Evolutionary conservation across 2,329 filamentous ascomycete species (phyloP).

Genomic region (Penicillium sp.): DNA sequence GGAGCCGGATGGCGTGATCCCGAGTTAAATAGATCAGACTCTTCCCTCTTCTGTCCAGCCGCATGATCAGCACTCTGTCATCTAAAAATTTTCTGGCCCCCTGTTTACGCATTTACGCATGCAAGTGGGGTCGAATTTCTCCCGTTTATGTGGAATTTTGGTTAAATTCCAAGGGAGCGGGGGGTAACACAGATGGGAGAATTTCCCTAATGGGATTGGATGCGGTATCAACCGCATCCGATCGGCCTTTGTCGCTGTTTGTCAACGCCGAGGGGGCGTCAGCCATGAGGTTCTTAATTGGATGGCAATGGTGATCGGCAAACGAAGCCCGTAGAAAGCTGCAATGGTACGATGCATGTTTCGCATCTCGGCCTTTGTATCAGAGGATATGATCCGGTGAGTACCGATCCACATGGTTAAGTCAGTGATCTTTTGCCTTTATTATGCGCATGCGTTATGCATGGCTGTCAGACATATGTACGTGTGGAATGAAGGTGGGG

Average conservation of each 20-base stretch:
- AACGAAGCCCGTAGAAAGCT: neutral
- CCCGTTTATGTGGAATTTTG: neutral
- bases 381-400: neutral
- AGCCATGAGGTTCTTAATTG: neutral
- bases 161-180: neutral
- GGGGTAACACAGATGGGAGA: neutral
- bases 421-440: neutral
- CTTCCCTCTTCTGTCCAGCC: neutral
- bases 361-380: neutral
- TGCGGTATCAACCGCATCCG: neutral
- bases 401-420: neutral
- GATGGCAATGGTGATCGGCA: neutral
- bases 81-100: neutral
- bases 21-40: neutral
- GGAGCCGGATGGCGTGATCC: slow-evolving; percentile 4
- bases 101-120: neutral
- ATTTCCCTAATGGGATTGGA: neutral
- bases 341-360: neutral
- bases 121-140: neutral
- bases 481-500: neutral
- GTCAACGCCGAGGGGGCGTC: neutral
- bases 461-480: neutral
- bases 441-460: neutral
- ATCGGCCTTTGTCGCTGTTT: neutral
- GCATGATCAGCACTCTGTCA: neutral